Evolutionary conservation across 805 yeast species (phyloP).

Genomic region (Ogataea degrootiae): DNA sequence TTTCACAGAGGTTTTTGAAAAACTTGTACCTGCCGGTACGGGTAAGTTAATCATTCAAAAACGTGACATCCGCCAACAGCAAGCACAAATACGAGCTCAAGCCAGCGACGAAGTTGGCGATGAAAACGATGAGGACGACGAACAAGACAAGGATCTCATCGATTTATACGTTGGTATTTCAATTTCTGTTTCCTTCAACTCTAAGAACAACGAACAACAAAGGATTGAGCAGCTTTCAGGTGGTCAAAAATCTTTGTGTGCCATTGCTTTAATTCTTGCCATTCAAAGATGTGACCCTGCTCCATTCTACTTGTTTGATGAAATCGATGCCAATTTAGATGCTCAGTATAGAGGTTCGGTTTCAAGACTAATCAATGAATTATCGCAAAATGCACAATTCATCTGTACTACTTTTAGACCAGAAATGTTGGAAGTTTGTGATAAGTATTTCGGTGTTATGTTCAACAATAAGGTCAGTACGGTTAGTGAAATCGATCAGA

Average conservation of each 20-base stretch:
- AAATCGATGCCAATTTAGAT: conserved; percentile 93
- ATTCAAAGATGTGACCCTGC: conserved; percentile 96
- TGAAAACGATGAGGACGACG: conserved; percentile 15
- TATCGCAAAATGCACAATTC: conserved; percentile 76
- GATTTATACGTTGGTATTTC: conserved; percentile 77
- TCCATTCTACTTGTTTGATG: conserved; percentile 93
- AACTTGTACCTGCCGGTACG: conserved; percentile 76
- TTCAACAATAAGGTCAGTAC: conserved; percentile 78
- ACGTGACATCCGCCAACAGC: conserved; percentile 18
- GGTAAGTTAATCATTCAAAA: conserved; percentile 70
- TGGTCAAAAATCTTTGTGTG: conserved; percentile 96
- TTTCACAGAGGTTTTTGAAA: conserved; percentile 70
- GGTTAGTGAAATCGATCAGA: conserved; percentile 62
- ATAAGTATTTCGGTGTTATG: conserved; percentile 82
- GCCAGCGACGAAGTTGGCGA: conserved; percentile 7
- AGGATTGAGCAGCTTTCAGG: conserved; percentile 90
- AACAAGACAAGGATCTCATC: conserved; percentile 23
- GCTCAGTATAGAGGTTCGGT: conserved; percentile 87
- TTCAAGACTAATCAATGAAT: conserved; percentile 63
- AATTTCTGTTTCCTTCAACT: conserved; percentile 84
- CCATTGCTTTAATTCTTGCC: conserved; percentile 88
- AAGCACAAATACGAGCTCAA: conserved; percentile 3
- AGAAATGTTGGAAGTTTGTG: conserved; percentile 85
- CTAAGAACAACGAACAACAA: conserved; percentile 78
- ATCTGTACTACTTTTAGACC: conserved; percentile 95